These are phyloP conservation scores for Globisporangium cylindrosporum DNA, from an alignment of 352 stramenopile genomes.

Conservation along the genomic window DNA sequence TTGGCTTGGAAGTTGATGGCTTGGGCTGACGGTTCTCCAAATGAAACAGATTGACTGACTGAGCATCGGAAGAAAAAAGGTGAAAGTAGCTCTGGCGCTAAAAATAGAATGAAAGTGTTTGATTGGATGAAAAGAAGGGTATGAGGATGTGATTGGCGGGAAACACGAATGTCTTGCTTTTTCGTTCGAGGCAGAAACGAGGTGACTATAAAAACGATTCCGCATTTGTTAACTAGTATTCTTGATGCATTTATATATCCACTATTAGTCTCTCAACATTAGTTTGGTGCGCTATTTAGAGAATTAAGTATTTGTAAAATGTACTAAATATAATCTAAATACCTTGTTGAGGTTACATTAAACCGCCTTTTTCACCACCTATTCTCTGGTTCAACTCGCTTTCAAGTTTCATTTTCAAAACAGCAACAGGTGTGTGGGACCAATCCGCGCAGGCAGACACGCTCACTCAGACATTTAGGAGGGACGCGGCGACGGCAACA, in stretches of 20 bases:
- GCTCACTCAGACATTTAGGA: background rate
- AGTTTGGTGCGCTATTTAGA: background rate
- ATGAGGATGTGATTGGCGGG: background rate
- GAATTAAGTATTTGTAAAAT: background rate
- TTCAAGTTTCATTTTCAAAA: background rate
- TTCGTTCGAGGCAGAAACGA: background rate
- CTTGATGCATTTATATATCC: background rate
- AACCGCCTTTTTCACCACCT: background rate
- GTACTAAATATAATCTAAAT: too few species aligned
- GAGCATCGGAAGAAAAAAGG: conserved; percentile 4
- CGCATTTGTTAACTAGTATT: background rate
- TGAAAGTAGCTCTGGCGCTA: background rate
- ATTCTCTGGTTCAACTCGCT: background rate
- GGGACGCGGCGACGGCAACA: background rate
- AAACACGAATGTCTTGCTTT: background rate
- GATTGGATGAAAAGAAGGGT: background rate
- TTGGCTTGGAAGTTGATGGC: background rate
- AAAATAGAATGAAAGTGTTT: background rate
- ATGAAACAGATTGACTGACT: conserved; percentile 5
- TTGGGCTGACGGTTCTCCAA: background rate
- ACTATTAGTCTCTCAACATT: background rate
- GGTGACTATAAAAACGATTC: background rate
- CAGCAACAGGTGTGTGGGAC: background rate
- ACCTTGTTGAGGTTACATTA: too few species aligned
- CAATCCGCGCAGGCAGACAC: background rate